Base-by-base conservation (phyloP, 345 rosid genomes). In the Boechera divaricarpa region DNA sequence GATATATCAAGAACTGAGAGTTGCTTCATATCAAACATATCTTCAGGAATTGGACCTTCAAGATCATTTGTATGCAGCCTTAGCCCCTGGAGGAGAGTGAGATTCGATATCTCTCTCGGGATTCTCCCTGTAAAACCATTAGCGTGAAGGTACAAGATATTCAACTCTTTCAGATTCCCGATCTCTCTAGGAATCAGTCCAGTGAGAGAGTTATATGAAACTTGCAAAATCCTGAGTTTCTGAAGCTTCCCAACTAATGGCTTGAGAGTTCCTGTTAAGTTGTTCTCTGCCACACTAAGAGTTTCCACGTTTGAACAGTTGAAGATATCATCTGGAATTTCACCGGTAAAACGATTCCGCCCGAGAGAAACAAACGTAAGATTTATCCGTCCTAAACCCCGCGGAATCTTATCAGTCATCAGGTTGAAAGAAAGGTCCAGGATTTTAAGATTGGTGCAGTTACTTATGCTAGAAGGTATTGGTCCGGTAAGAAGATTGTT, bases 271-370 rank as follows among this genome's bases (percentile, higher is more conserved):
- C 97, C 97, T 13, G 77, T 87, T 63, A 93, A 83, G 61, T 85
- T 82, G 82, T 88, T 93, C 16, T 49, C 31, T 10, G 77, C 64
- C 81, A 90, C 70, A 70, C 60, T 72, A 26, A 88, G 74, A 31
- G 1, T 0, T 10, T 3, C 54, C 49, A 91, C 73, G 48, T 83
- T 77, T 68, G 91, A 82, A 79, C 96, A 91, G 62, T 88, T 84
- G 83, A 84, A 94, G 70, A 91, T 88, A 44, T 90, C 96, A 70
- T 84, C 88, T 7, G 97, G 94, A 39, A 94, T 85, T 68, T 88
- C 92, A 28, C 97, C 96, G 3, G 88, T 79, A 57, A 94, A 62
- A 41, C 32, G 72, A 70, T 90, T 94, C 7, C 8, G 4, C 6
- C 75, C 86, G 2, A 94, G 44, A 56, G 88, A 74, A 11, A 91